Conservation (phyloP, 805 yeast genomes). For the Yarrowia alimentaria region DNA sequence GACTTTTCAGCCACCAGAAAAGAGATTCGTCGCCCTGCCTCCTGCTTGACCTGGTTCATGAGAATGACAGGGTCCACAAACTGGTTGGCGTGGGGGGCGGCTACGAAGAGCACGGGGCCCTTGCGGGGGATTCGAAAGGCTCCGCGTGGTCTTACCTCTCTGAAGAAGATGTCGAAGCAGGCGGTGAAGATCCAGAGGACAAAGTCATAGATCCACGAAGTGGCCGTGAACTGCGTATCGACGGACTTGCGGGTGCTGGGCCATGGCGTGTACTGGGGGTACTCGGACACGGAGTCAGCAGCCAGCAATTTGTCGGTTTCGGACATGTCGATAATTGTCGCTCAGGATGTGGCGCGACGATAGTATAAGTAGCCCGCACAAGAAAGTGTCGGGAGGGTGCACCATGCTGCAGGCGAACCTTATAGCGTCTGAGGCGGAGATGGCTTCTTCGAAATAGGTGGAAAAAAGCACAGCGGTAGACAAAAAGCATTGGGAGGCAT, state of each 20-base stretch:
- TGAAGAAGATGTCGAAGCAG: conserved; percentile 68
- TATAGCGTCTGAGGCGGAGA: conserved; percentile 9
- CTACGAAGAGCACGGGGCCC: conserved; percentile 89
- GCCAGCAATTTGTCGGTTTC: conserved; percentile 23
- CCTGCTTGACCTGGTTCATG: conserved; percentile 72
- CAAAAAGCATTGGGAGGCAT: conserved; percentile 20
- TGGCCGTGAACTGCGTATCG: conserved; percentile 30
- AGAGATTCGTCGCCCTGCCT: conserved; percentile 65
- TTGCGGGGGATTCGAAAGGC: conserved; percentile 65
- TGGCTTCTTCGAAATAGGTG: background rate
- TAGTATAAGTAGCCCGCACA: conserved; percentile 3
- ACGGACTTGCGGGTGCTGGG: conserved; percentile 23
- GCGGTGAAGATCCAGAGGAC: conserved; percentile 41
- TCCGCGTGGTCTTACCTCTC: conserved; percentile 87
- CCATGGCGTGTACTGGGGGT: conserved; percentile 27
- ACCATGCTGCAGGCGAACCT: conserved; percentile 14
- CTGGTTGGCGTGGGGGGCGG: conserved; percentile 98
- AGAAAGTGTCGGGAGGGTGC: conserved; percentile 22
- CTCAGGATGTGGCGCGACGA: conserved; percentile 1
- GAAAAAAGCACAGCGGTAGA: too few relatives aligned
- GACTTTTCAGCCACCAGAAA: conserved; percentile 86
- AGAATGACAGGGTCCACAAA: conserved; percentile 82
- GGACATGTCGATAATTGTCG: conserved; percentile 9
- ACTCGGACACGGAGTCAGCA: conserved; percentile 23
- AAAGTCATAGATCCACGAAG: conserved; percentile 40